These are phyloP conservation scores for Graphiopsis chlorocephala DNA, from an alignment of 2,329 filamentous ascomycete species.

Conservation along the genomic window DNA sequence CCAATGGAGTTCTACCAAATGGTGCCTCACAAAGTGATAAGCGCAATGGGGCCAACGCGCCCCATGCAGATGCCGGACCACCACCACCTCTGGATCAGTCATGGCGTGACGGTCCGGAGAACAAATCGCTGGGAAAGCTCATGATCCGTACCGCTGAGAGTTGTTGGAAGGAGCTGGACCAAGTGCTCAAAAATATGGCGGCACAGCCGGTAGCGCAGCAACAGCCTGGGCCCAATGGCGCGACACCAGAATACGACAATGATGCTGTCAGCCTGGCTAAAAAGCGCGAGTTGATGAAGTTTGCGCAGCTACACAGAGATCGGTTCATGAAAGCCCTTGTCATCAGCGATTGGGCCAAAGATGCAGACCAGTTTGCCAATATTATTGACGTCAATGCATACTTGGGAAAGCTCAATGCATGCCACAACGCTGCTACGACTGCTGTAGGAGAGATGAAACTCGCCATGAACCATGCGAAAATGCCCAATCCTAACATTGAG, in stretches of 20 bases:
- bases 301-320: constrained; percentile 73
- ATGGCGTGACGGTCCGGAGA: constrained; percentile 64
- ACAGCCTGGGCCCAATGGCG: constrained; percentile 38
- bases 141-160: constrained; percentile 77
- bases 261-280: constrained; percentile 69
- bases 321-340: constrained; percentile 93
- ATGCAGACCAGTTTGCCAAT: constrained; percentile 74
- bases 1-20: constrained; percentile 17
- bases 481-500: constrained; percentile 86
- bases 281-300: constrained; percentile 71
- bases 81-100: constrained; percentile 59
- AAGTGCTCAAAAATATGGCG: constrained; percentile 67
- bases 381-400: constrained; percentile 84
- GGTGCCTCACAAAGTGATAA: constrained; percentile 18
- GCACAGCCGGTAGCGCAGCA: constrained; percentile 58
- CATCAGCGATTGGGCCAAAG: constrained; percentile 83
- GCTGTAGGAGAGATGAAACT: constrained; percentile 60
- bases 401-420: constrained; percentile 51
- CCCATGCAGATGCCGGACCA: constrained; percentile 12
- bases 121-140: constrained; percentile 71
- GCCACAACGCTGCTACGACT: constrained; percentile 24
- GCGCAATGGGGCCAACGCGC: constrained; percentile 18
- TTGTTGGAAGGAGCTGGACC: constrained; percentile 74
- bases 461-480: constrained; percentile 67
- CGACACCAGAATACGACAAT: constrained; percentile 50